Conservation (phyloP, 805 yeast species). For the Yamadazyma ubonensis region DNA sequence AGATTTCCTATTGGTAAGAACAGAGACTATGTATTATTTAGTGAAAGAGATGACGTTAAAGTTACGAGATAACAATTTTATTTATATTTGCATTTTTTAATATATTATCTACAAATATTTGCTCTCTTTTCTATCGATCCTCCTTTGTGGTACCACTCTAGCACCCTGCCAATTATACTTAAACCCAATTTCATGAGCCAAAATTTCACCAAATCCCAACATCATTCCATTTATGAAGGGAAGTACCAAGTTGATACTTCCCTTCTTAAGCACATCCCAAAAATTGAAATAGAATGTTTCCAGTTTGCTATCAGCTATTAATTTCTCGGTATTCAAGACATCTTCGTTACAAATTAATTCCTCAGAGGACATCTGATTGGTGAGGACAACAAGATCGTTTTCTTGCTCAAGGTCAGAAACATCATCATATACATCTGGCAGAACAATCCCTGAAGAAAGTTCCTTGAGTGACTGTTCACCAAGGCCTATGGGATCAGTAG, state of each 20-base stretch:
- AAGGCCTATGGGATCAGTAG: constrained; percentile 1
- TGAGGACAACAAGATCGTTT: constrained; percentile 23
- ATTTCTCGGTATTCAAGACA: constrained; percentile 25
- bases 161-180: constrained; percentile 75
- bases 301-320: constrained; percentile 14
- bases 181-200: constrained; percentile 91
- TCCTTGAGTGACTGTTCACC: constrained; percentile 7
- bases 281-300: constrained; percentile 21
- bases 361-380: constrained; percentile 30
- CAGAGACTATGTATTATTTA: constrained; percentile 47
- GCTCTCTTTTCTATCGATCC: constrained; percentile 24
- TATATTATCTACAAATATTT: constrained; percentile 9
- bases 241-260: constrained; percentile 71
- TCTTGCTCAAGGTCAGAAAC: constrained; percentile 16
- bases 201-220: constrained; percentile 93
- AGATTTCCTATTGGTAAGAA: constrained; percentile 64
- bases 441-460: not conserved
- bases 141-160: constrained; percentile 46
- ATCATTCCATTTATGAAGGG: constrained; percentile 93
- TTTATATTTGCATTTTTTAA: not conserved
- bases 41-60: constrained; percentile 33
- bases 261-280: constrained; percentile 43
- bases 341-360: constrained; percentile 29
- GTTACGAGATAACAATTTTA: not conserved
- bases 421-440: constrained; percentile 8